Percentiles rank a stretch among this genome's conserved stretches.
Conservation (phyloP, 192 early-diverging fungal genomes). For the Rhizoclosmatium globosum region DNA sequence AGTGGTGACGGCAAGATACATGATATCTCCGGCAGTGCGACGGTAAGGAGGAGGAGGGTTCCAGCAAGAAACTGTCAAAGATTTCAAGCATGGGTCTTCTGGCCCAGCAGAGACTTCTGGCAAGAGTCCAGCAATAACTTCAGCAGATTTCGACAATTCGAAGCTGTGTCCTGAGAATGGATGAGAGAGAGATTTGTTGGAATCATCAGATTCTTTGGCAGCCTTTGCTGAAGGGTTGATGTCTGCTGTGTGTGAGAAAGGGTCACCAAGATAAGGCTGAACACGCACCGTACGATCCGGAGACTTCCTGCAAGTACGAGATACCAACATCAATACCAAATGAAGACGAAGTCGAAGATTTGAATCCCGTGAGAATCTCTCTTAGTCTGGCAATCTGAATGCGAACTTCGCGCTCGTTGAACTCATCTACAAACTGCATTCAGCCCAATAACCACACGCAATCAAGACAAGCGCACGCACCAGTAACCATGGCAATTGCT, state of each 20-base stretch:
- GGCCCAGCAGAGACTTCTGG: slow-evolving; percentile 54
- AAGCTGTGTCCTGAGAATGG: slow-evolving; percentile 49
- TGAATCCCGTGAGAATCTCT: slow-evolving; percentile 84
- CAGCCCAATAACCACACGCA: background rate
- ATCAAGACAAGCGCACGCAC: background rate
- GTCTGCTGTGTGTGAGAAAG: slow-evolving; percentile 11
- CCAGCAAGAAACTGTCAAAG: slow-evolving; percentile 86
- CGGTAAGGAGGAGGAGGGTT: slow-evolving; percentile 87
- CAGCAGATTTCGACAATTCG: slow-evolving; percentile 21
- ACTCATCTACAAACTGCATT: slow-evolving; percentile 62
- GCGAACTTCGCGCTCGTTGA: slow-evolving; percentile 92
- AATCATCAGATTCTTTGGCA: slow-evolving; percentile 10
- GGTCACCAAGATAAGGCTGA: background rate
- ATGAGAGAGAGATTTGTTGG: slow-evolving; percentile 17
- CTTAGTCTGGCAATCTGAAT: slow-evolving; percentile 88
- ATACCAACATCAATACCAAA: slow-evolving; percentile 78
- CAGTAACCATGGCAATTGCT: slow-evolving; percentile 19
- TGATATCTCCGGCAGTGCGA: slow-evolving; percentile 80
- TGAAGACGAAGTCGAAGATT: slow-evolving; percentile 59
- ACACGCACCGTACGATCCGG: slow-evolving; percentile 64
- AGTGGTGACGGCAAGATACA: slow-evolving; percentile 90
- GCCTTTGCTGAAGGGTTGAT: slow-evolving; percentile 30
- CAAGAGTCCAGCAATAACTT: slow-evolving; percentile 56
- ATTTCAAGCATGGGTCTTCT: slow-evolving; percentile 53
- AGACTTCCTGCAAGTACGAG: slow-evolving; percentile 73